Evolutionary conservation across 2,329 filamentous ascomycete genomes (phyloP), one percentile per base, ranked within the genome.

Genomic region (Teratosphaeria viscida): DNA sequence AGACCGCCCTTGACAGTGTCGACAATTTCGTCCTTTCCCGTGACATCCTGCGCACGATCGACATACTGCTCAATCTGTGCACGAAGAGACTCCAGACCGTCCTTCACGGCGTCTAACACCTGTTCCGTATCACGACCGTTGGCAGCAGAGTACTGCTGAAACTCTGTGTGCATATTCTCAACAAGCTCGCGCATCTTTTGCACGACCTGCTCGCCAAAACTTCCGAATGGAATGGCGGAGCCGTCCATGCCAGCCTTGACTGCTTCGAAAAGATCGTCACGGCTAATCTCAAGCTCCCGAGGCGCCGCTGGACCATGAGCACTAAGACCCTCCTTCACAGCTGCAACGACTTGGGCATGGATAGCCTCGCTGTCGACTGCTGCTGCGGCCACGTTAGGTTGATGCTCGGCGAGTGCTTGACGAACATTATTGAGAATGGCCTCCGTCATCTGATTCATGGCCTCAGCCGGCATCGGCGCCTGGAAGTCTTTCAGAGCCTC

Each of bases 111-210:
- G 71, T 94, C 89, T 4, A 96, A 79, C 12, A 95, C 85, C 71
- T 96, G 90, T 72, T 96, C 91, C 0, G 90, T 92, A 70, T 94
- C 90, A 60, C 85, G 82, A 49, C 88, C 89, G 66, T 85, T 89
- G 62, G 88, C 86, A 2, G 88, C 84, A 23, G 90, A 86, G 65
- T 90, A 92, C 67, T 92, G 84, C 71, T 92, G 91, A 71, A 87
- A 84, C 65, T 86, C 83, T 5, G 77, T 76, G 60, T 82, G 83
- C 78, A 87, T 85, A 49, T 79, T 80, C 43, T 84, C 78, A 27
- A 86, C 74, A 39, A 86, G 74, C 34, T 80, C 78, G 58, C 85
- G 80, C 55, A 87, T 78, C 52, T 82, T 81, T 56, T 81, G 74
- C 57, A 86, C 72, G n/a, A 86, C 81, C 61, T 84, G 78, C 55